Evolutionary conservation across 2,329 filamentous ascomycete species (phyloP).

Genomic region (Helotiales sp.): DNA sequence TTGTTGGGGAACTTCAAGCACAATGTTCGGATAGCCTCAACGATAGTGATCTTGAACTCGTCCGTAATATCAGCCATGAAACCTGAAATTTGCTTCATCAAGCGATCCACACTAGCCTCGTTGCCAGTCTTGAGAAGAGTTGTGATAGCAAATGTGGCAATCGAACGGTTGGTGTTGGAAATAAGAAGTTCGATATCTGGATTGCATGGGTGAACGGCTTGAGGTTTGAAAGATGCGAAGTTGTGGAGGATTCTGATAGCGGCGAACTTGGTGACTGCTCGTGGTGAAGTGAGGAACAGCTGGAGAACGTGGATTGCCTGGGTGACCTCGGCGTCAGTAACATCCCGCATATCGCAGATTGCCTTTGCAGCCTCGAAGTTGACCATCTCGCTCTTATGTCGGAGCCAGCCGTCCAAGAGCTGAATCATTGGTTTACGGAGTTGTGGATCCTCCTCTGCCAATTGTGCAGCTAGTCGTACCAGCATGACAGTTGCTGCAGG

Average conservation of each 20-base stretch:
- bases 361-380: conserved; percentile 99
- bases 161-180: conserved; percentile 94
- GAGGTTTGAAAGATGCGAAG: conserved; percentile 95
- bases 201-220: conserved; percentile 91
- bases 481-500: conserved; percentile 91
- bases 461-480: conserved; percentile 87
- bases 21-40: conserved; percentile 94
- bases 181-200: conserved; percentile 97
- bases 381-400: conserved; percentile 99
- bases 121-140: conserved; percentile 98
- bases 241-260: conserved; percentile 95
- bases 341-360: conserved; percentile 92
- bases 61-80: conserved; percentile 99
- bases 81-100: conserved; percentile 98
- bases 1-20: conserved; percentile 98
- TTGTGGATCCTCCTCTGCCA: conserved; percentile 90
- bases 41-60: conserved; percentile 99
- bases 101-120: conserved; percentile 91
- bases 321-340: conserved; percentile 87
- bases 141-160: conserved; percentile 97
- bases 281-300: conserved; percentile 93
- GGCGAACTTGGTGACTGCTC: conserved; percentile 96
- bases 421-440: conserved; percentile 96
- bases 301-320: conserved; percentile 95
- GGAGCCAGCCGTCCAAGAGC: conserved; percentile 92